Evolutionary conservation across 2,329 filamentous ascomycete genomes (phyloP).

Genomic region (Penicillium sclerotiorum): DNA sequence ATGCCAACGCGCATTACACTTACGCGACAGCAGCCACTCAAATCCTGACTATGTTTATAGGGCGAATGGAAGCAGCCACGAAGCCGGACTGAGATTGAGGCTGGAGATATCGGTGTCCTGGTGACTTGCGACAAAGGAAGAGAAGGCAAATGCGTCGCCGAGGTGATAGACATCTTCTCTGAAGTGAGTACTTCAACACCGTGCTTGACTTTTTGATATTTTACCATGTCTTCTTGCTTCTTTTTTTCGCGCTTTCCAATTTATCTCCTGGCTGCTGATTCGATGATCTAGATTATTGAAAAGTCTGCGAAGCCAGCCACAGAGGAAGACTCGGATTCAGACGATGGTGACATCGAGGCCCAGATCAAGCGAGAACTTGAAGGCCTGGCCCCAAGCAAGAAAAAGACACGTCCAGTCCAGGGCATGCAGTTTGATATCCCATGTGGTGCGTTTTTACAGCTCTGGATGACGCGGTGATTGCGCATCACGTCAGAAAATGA

Average conservation of each 20-base stretch:
- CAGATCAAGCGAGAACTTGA: conserved; percentile 62
- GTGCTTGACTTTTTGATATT: no score
- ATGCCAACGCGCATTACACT: not conserved
- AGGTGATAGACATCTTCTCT: conserved; percentile 60
- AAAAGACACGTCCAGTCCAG: conserved; percentile 52
- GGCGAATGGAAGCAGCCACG: conserved; percentile 28
- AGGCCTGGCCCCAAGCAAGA: conserved; percentile 53
- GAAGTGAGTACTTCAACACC: conserved; percentile 47
- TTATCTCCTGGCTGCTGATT: conserved; percentile 7
- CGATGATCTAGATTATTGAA: not conserved
- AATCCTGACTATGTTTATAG: conserved; percentile 1
- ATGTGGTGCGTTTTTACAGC: conserved; percentile 34
- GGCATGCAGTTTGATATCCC: conserved; percentile 58
- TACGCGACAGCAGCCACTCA: conserved; percentile 1
- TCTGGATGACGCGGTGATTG: not conserved
- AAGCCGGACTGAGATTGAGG: conserved; percentile 38
- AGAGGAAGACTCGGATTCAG: conserved; percentile 29
- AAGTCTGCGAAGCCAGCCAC: not conserved
- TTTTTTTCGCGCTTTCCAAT: no score
- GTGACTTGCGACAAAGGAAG: conserved; percentile 64
- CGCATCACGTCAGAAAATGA: not conserved
- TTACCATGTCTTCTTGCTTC: no score
- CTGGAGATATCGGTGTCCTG: conserved; percentile 64
- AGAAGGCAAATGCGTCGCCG: conserved; percentile 61
- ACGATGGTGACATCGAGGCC: conserved; percentile 60